Percentiles rank a stretch among this genome's conserved stretches.
Evolutionary conservation across 257 asterid genomes (phyloP).

Genomic region (Capsicum rhomboideum): DNA sequence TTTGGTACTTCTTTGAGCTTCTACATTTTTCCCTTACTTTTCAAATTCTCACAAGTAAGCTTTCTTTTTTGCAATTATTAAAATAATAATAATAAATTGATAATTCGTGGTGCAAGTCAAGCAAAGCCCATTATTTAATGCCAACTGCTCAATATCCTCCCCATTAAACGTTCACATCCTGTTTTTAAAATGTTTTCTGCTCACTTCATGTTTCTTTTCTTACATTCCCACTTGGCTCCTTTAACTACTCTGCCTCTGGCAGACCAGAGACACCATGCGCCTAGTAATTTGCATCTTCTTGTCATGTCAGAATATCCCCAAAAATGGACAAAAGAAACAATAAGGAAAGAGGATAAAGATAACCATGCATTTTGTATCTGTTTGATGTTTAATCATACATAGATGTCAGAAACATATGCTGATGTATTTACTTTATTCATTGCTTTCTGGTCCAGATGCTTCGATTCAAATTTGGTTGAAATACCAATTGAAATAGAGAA

Average conservation of each 20-base stretch:
- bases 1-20: not conserved
- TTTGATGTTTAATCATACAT: not conserved
- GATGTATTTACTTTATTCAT: not conserved
- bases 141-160: not conserved
- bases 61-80: not conserved
- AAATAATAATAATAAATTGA: not conserved
- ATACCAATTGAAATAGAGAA: conserved; percentile 87
- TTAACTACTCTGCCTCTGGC: not conserved
- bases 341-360: not conserved
- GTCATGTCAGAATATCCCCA: not conserved
- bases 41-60: not conserved
- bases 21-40: not conserved
- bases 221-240: not conserved
- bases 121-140: not conserved
- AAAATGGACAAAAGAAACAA: not conserved
- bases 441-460: conserved; percentile 42
- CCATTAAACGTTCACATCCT: not conserved
- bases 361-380: not conserved
- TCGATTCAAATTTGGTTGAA: conserved; percentile 76
- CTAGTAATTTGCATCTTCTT: not conserved
- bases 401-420: not conserved
- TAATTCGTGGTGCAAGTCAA: not conserved
- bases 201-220: not conserved
- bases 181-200: not conserved
- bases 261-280: not conserved